These are phyloP conservation scores for Aspergillus luchuensis DNA, from an alignment of 2,329 filamentous ascomycete species.

Conservation along the genomic window DNA sequence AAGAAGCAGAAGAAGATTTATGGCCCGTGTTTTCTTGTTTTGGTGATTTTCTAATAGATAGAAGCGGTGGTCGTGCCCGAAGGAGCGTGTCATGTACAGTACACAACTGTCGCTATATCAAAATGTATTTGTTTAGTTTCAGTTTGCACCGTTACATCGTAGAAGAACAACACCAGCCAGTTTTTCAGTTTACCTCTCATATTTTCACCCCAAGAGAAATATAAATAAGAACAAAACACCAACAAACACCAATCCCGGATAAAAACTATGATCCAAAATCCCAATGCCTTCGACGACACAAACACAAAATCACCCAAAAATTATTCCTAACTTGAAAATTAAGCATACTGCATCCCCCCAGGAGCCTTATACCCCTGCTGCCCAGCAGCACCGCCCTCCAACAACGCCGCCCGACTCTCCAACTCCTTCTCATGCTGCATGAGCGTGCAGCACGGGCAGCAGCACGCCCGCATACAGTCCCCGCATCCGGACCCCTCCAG, in stretches of 20 bases:
- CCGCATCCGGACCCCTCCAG: conserved; percentile 53
- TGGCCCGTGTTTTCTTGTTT: conserved; percentile 21
- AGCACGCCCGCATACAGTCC: conserved; percentile 58
- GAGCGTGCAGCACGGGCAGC: conserved; percentile 59
- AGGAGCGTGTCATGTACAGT: conserved; percentile 37
- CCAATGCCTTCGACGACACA: no score
- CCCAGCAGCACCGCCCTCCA: neutral
- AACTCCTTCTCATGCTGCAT: conserved; percentile 63
- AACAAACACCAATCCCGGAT: neutral
- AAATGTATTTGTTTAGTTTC: conserved; percentile 24
- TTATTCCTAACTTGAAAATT: neutral
- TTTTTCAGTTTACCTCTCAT: neutral
- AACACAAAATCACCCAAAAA: no score
- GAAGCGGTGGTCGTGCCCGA: conserved; percentile 24
- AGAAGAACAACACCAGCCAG: neutral
- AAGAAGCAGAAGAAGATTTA: conserved; percentile 20
- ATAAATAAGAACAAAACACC: neutral
- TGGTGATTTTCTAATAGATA: conserved; percentile 32
- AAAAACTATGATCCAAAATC: no score
- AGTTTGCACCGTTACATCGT: neutral
- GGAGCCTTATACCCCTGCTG: conserved; percentile 29
- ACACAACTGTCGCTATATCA: conserved; percentile 37
- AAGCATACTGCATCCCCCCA: conserved; percentile 24
- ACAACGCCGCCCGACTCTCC: conserved; percentile 11
- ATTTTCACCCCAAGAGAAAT: no score